phyloP scores from a whole-genome alignment of 2,329 filamentous ascomycete species.

The Aspergillus sp. region DNA sequence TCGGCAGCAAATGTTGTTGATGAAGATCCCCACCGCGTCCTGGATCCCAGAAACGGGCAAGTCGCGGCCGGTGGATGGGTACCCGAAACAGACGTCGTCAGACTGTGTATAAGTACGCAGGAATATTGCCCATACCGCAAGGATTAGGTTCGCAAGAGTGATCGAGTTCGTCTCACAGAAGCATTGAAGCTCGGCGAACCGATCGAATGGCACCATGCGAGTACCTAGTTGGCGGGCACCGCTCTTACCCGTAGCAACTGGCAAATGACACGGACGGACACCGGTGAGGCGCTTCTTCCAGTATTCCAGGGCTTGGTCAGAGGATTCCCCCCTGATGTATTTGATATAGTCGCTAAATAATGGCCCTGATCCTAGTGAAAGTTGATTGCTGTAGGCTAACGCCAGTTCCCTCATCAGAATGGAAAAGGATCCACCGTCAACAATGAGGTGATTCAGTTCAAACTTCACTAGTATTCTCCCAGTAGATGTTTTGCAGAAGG shows the following conservation, averaged over 20 bases:
- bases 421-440: slow-evolving; percentile 37
- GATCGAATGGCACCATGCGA: slow-evolving; percentile 12
- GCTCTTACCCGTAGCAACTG: slow-evolving; percentile 4
- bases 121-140: slow-evolving; percentile 42
- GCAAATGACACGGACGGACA: slow-evolving; percentile 33
- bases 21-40: slow-evolving; percentile 50
- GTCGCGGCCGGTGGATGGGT: slow-evolving; percentile 44
- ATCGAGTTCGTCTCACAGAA: slow-evolving; percentile 33
- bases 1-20: slow-evolving; percentile 57
- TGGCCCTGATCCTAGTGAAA: slow-evolving; percentile 28
- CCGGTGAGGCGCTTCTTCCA: slow-evolving; percentile 38
- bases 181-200: slow-evolving; percentile 30
- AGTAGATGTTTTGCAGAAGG: slow-evolving; percentile 31
- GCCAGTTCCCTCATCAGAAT: slow-evolving; percentile 33
- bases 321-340: slow-evolving; percentile 29
- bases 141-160: slow-evolving; percentile 38
- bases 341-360: slow-evolving; percentile 40
- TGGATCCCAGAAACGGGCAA: slow-evolving; percentile 47
- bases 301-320: slow-evolving; percentile 28
- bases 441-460: slow-evolving; percentile 40
- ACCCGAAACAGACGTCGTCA: slow-evolving; percentile 44
- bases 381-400: slow-evolving; percentile 31
- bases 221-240: slow-evolving; percentile 9
- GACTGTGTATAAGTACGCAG: slow-evolving; percentile 31
- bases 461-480: slow-evolving; percentile 35